Conservation (phyloP, 2,329 filamentous ascomycete genomes). For the Aspergillus ochraceus region DNA sequence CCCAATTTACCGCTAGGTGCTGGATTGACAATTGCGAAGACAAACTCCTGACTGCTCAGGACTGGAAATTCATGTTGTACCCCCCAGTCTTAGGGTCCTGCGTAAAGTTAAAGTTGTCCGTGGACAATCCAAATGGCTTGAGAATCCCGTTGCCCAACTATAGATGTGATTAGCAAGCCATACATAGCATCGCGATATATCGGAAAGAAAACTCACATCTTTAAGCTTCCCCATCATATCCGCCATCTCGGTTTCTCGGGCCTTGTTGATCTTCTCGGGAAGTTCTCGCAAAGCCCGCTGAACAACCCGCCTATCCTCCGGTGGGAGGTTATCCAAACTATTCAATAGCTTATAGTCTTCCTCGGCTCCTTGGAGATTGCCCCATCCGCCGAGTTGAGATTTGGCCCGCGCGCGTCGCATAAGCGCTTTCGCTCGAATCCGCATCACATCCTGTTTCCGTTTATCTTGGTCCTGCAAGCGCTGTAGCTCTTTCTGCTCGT, state of each 20-base stretch:
- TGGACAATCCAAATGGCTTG: conserved; percentile 90
- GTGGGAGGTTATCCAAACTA: conserved; percentile 58
- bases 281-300: conserved; percentile 64
- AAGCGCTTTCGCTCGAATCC: conserved; percentile 80
- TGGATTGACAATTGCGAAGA: too few relatives aligned
- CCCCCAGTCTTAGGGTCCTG: conserved; percentile 87
- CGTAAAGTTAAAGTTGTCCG: conserved; percentile 90
- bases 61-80: conserved; percentile 86
- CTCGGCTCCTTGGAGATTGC: conserved; percentile 73
- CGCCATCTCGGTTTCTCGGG: conserved; percentile 82
- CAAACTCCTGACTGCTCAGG: conserved; percentile 16
- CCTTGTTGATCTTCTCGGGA: conserved; percentile 68
- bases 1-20: too few relatives aligned
- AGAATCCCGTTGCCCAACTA: conserved; percentile 85
- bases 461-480: conserved; percentile 47
- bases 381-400: conserved; percentile 73
- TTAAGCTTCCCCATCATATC: conserved; percentile 99
- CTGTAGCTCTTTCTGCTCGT: conserved; percentile 44
- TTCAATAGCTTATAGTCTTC: conserved; percentile 76
- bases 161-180: conserved; percentile 6
- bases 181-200: not conserved
- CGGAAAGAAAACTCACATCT: conserved; percentile 52
- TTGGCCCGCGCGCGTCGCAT: conserved; percentile 75
- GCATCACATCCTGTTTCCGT: conserved; percentile 63
- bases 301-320: conserved; percentile 68